phyloP scores from a whole-genome alignment of 306 rosid species.

The Crotalaria pallida region DNA sequence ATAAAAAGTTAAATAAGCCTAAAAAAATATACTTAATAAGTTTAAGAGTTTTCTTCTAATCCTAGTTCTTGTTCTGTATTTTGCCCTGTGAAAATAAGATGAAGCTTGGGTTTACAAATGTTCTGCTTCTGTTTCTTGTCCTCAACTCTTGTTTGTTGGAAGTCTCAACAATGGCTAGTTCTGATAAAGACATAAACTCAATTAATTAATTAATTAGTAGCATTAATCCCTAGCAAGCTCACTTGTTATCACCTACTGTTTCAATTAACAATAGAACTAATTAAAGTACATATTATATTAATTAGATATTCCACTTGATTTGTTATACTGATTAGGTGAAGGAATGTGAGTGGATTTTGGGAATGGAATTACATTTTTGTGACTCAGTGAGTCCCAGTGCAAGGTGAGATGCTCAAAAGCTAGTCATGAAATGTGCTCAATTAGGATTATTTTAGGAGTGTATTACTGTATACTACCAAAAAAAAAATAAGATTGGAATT shows the following conservation, averaged over 20 bases:
- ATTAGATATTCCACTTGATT: neutral
- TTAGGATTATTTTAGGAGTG: too few species aligned
- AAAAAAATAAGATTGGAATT: too few species aligned
- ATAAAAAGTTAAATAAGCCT: too few species aligned
- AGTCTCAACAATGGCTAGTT: slow-evolving; percentile 44
- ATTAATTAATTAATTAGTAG: neutral
- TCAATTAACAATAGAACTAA: neutral
- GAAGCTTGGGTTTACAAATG: slow-evolving; percentile 45
- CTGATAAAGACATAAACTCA: slow-evolving; percentile 38
- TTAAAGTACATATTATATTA: too few species aligned
- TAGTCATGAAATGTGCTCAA: slow-evolving; percentile 4
- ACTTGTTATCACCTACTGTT: neutral
- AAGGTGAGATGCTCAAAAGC: slow-evolving; percentile 58
- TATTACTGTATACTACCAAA: too few species aligned
- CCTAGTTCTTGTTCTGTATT: neutral
- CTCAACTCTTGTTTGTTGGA: slow-evolving; percentile 48
- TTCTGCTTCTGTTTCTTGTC: slow-evolving; percentile 49
- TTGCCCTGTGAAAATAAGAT: slow-evolving; percentile 12
- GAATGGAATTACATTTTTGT: slow-evolving; percentile 42
- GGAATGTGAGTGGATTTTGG: neutral
- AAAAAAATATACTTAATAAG: too few species aligned
- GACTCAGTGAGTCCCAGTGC: slow-evolving; percentile 56
- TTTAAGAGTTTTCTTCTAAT: neutral
- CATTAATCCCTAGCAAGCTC: neutral
- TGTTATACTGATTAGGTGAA: neutral